phyloP scores from a whole-genome alignment of 2,329 filamentous ascomycete genomes.

The Colletotrichum horii region DNA sequence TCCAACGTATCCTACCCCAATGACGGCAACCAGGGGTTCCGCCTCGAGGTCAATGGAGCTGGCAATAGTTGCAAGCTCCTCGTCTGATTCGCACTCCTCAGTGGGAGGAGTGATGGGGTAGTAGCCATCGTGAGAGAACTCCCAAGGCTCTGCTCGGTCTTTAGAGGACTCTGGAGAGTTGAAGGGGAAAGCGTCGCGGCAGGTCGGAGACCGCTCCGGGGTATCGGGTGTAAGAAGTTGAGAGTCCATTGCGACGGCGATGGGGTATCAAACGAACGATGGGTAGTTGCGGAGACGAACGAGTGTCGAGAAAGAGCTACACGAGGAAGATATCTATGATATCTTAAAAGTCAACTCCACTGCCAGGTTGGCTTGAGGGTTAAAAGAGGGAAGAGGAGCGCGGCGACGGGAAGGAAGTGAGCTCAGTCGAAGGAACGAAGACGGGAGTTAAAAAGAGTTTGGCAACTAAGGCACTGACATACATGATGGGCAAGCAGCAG shows the following conservation, averaged over 20 bases:
- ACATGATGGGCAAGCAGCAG: conserved; percentile 9
- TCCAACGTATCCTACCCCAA: conserved; percentile 60
- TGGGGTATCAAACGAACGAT: conserved; percentile 3
- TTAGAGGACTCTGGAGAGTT: neutral
- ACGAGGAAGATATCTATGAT: conserved; percentile 3
- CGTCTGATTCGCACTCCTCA: conserved; percentile 22
- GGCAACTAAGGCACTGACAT: conserved; percentile 16
- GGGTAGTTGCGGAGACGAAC: neutral
- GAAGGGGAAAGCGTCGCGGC: conserved; percentile 7
- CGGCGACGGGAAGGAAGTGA: neutral
- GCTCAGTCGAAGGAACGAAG: neutral
- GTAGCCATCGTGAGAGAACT: conserved; percentile 6
- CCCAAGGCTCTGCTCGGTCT: conserved; percentile 6
- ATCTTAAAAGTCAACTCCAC: conserved; percentile 12
- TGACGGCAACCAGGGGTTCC: conserved; percentile 48
- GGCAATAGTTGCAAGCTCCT: conserved; percentile 17
- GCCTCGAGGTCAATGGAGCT: conserved; percentile 20
- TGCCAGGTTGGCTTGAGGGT: neutral
- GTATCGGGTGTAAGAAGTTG: conserved; percentile 16
- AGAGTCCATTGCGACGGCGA: conserved; percentile 7
- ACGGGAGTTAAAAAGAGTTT: conserved; percentile 19
- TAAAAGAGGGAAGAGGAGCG: conserved; percentile 6
- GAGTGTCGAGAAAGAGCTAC: neutral
- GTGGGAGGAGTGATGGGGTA: conserved; percentile 23
- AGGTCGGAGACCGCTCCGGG: conserved; percentile 10